Percentiles rank a stretch among this genome's conserved stretches.
Conservation (phyloP, 2,329 filamentous ascomycete species). For the Verticillium dahliae region DNA sequence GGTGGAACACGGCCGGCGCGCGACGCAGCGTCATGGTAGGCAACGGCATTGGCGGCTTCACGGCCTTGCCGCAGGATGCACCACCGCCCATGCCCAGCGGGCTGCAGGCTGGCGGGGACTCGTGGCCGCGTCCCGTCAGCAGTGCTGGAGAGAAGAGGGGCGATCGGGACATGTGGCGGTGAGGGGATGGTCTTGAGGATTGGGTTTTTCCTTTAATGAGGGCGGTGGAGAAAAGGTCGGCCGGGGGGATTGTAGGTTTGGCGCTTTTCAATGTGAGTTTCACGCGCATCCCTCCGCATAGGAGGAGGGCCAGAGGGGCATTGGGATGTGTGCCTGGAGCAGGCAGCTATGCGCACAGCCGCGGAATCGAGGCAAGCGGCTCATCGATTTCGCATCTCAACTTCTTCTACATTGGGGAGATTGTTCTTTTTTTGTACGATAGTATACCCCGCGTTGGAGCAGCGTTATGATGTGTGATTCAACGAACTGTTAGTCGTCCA, state of each 20-base stretch:
- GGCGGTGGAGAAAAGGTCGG: background rate
- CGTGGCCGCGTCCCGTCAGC: conserved; percentile 35
- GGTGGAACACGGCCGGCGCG: conserved; percentile 46
- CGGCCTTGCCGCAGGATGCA: conserved; percentile 36
- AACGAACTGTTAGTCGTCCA: too few species aligned
- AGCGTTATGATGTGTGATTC: too few species aligned
- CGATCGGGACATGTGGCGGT: conserved; percentile 36
- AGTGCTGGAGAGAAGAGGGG: conserved; percentile 32
- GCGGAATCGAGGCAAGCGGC: too few species aligned
- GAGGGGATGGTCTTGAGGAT: conserved; percentile 7
- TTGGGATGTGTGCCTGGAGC: too few species aligned
- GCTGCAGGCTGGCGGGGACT: conserved; percentile 19
- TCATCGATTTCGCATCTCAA: too few species aligned
- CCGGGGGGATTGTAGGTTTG: background rate
- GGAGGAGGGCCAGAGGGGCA: too few species aligned
- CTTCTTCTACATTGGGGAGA: too few species aligned
- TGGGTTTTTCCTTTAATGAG: background rate
- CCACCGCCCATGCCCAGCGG: conserved; percentile 11
- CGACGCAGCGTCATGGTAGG: conserved; percentile 48
- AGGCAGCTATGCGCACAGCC: too few species aligned
- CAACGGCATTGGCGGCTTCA: conserved; percentile 43
- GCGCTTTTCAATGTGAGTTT: background rate
- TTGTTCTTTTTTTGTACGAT: too few species aligned
- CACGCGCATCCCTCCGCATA: too few species aligned
- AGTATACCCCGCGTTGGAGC: too few species aligned